phyloP scores from a whole-genome alignment of 371 early-diverging fungal genomes.

The Mortierella sp. region DNA sequence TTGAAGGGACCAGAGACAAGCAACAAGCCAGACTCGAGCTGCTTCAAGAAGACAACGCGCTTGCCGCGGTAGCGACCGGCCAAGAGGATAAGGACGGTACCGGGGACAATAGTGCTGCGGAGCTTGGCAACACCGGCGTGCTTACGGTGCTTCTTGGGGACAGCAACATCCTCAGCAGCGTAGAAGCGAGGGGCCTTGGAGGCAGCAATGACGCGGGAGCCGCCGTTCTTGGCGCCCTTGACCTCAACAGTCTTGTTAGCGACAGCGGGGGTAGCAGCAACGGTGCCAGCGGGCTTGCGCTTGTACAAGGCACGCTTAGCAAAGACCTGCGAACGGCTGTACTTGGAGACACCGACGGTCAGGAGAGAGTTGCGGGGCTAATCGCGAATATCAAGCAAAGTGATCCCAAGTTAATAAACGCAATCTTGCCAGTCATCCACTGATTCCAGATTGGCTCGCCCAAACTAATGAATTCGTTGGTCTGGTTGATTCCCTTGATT shows the following conservation, averaged over 20 bases:
- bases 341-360: conserved; percentile 87
- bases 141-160: conserved; percentile 89
- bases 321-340: conserved; percentile 85
- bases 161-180: conserved; percentile 87
- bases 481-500: no score
- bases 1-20: conserved; percentile 98
- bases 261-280: conserved; percentile 65
- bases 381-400: not conserved
- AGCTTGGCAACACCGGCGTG: conserved; percentile 78
- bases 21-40: conserved; percentile 94
- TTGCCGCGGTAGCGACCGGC: conserved; percentile 98
- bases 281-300: conserved; percentile 74
- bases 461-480: no score
- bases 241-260: conserved; percentile 80
- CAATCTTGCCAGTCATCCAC: no score
- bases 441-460: no score
- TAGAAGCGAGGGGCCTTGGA: conserved; percentile 85
- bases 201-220: conserved; percentile 80
- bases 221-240: conserved; percentile 89
- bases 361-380: conserved; percentile 83
- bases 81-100: conserved; percentile 97
- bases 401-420: no score
- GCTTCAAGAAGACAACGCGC: conserved; percentile 98
- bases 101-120: conserved; percentile 94
- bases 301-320: conserved; percentile 90